Conservation (phyloP, 495 filamentous ascomycete species). For the Coniosporium apollinis region DNA sequence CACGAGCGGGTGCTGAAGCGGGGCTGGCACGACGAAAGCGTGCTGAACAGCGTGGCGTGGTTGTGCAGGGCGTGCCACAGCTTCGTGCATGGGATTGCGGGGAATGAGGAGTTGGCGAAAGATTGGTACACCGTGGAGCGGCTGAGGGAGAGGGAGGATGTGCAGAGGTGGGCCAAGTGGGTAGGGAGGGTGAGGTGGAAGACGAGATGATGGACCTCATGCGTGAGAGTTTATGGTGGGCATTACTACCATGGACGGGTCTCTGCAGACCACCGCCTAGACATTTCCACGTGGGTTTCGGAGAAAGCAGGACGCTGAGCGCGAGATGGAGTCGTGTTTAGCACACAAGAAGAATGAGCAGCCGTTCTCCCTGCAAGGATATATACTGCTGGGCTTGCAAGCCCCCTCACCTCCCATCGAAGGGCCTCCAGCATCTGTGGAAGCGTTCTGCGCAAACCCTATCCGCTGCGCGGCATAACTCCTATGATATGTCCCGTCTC, state of each 20-base stretch:
- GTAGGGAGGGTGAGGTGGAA: slow-evolving; percentile 31
- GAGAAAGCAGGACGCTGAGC: neutral
- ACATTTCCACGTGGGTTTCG: no score
- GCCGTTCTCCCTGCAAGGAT: neutral
- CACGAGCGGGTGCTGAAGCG: slow-evolving; percentile 67
- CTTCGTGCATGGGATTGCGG: slow-evolving; percentile 55
- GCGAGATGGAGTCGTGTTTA: neutral
- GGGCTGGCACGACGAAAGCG: slow-evolving; percentile 64
- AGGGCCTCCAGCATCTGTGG: no score
- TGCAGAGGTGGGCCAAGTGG: slow-evolving; percentile 46
- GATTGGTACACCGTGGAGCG: slow-evolving; percentile 56
- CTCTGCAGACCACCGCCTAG: no score
- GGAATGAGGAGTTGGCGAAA: slow-evolving; percentile 27
- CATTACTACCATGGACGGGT: no score
- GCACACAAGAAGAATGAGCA: neutral
- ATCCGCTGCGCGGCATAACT: neutral
- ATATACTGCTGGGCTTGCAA: neutral
- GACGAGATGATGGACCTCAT: slow-evolving; percentile 14
- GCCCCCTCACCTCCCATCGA: no score
- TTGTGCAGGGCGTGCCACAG: slow-evolving; percentile 76
- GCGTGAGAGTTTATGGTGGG: no score
- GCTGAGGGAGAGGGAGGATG: slow-evolving; percentile 54
- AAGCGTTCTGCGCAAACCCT: neutral
- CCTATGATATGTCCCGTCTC: slow-evolving; percentile 9
- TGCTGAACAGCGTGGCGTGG: slow-evolving; percentile 72